Conservation (phyloP, 2,329 filamentous ascomycete species). For the Calonectria pauciramosa region DNA sequence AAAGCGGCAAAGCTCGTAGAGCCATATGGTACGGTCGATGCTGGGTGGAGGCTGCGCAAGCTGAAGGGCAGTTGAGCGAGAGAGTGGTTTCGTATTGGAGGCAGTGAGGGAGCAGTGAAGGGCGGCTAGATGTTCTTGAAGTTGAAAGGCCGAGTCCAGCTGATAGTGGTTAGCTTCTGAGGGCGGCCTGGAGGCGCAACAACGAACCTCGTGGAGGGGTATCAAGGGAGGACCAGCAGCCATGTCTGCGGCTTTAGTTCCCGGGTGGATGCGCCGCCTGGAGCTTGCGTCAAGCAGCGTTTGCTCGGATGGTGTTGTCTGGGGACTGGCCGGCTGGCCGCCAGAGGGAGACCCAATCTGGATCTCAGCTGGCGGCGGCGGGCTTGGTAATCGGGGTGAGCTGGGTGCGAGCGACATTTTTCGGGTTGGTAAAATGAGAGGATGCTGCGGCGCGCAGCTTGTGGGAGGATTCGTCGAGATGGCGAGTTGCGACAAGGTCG, state of each 20-base stretch:
- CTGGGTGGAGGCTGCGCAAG: slow-evolving; percentile 85
- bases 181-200: neutral
- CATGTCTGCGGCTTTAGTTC: slow-evolving; percentile 94
- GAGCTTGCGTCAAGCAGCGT: slow-evolving; percentile 79
- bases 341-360: slow-evolving; percentile 86
- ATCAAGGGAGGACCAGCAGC: slow-evolving; percentile 90
- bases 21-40: slow-evolving; percentile 90
- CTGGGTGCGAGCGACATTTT: slow-evolving; percentile 75
- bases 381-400: slow-evolving; percentile 93
- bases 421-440: slow-evolving; percentile 30
- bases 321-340: slow-evolving; percentile 66
- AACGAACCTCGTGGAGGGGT: slow-evolving; percentile 82
- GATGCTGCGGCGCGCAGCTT: slow-evolving; percentile 25
- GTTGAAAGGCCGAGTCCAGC: slow-evolving; percentile 97
- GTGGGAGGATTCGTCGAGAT: slow-evolving; percentile 20
- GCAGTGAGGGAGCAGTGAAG: slow-evolving; percentile 86
- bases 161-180: slow-evolving; percentile 55
- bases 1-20: slow-evolving; percentile 97
- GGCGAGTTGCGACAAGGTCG: slow-evolving; percentile 30
- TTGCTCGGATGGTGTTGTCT: slow-evolving; percentile 73
- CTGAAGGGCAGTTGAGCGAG: slow-evolving; percentile 78
- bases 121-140: slow-evolving; percentile 96
- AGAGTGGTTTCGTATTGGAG: slow-evolving; percentile 78
- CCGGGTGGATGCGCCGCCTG: slow-evolving; percentile 88
- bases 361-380: slow-evolving; percentile 94